Evolutionary conservation across 495 filamentous ascomycete genomes (phyloP), one percentile per base, ranked within the genome.

Genomic region (Entonaema liquescens): DNA sequence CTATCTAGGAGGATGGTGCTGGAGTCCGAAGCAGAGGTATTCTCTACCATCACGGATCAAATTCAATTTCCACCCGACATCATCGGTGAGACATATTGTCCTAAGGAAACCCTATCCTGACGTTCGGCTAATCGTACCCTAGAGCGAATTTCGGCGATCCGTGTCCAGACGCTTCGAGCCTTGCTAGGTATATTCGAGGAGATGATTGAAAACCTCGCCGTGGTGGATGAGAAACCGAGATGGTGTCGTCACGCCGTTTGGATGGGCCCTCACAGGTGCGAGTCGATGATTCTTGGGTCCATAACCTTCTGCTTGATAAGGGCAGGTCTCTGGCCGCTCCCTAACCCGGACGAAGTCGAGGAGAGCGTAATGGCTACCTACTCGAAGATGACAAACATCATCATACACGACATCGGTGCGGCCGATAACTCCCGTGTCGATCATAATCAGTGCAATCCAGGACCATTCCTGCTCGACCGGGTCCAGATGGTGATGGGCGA

Each of bases 211-310:
- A 62, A 52, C 2, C 67, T 70, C 1, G n/a, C 40, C 9, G 59
- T 64, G n/a, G 67, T 58, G 2, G 66, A 70, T 33, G 67, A 64
- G 60, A 59, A 59, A 3, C 67, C 53, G n/a, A 33, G 67, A 25
- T 62, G 59, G 59, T 65, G 67, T 17, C 52, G 36, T 1, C 67
- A 70, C 23, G 67, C 59, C 2, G 15, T 25, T 5, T 64, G 21
- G 8, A 57, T 65, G 67, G 67, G 60, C 23, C 52, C 15, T 19
- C 61, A 65, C 36, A 57, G 33, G 40, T 70, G 67, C 25, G 67
- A 70, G 50, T 70, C 67, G 7, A 70, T 70, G 59, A 70, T 70
- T 23, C 40, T 70, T 8, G 67, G 59, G 8, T 70, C 67, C 3
- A 62, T 70, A 35, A 70, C 52, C 13, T 70, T 70, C 35, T 65